Evolutionary conservation across 352 stramenopile genomes (phyloP), one percentile per base, ranked within the genome.

Genomic region (Phytophthora boehmeriae): DNA sequence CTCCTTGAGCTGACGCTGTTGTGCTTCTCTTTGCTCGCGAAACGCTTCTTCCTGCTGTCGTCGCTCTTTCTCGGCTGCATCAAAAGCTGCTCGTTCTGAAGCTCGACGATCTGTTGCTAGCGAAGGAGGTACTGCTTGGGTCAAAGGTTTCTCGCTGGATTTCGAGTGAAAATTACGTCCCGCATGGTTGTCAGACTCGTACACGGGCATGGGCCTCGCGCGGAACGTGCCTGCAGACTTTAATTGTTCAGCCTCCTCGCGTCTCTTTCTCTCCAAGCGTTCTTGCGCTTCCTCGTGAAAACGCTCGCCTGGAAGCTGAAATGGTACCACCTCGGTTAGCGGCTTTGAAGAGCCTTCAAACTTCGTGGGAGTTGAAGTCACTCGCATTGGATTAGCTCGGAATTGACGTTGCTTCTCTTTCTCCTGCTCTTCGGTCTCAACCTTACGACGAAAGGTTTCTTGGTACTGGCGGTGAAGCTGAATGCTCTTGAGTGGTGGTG

Each of bases 301-400:
- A 23, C 68, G 62, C 14, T 93, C 78, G 8, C 82, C 73, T 23
- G 71, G 72, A 2, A 93, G 61, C 16, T 80, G 54, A 34, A 93
- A 93, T 16, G 82, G 84, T 53, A 83, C 68, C 10, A 89, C 67
- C 38, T 91, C 82, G 1, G 84, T 93, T 14, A 89, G 66, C 23
- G 82, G 84, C 49, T 87, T 87, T n/a, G 69, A 81, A 0, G 84
- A 92, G 17, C 84, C 82, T 63, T 89, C 75, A 53, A 92, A 92
- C 34, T 55, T 76, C 13, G 67, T 70, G 27, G 82, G 84, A 6
- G 69, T 85, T 10, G 80, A 77, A 1, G 73, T 73, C 25, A 90
- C 36, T 30, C 76, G 78, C 43, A 93, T 88, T 0, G 84, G 84
- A n/a, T 92, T 81, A 8, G 84, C 84, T 72, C 73, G 73, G 41